Conservation (phyloP, 352 stramenopile species). For the Globisporangium ultimum region DNA sequence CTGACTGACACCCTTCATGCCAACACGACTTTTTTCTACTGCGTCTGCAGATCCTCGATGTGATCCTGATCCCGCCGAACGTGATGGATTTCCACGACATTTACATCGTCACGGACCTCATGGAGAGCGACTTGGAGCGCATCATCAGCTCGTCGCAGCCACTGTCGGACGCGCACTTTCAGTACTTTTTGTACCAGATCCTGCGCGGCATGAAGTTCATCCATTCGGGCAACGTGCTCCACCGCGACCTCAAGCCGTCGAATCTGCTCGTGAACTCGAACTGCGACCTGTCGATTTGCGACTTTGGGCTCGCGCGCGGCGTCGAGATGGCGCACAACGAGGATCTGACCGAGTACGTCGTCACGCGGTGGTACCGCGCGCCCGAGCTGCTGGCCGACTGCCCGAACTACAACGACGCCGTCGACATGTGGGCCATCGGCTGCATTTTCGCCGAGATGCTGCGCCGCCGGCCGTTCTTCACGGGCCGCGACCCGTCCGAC, state of each 20-base stretch:
- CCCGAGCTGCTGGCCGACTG: slow-evolving; percentile 86
- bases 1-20: too few species aligned
- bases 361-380: slow-evolving; percentile 88
- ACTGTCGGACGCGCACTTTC: slow-evolving; percentile 85
- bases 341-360: slow-evolving; percentile 87
- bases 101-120: slow-evolving; percentile 91
- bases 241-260: slow-evolving; percentile 86
- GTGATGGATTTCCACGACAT: slow-evolving; percentile 88
- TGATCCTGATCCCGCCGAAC: slow-evolving; percentile 78
- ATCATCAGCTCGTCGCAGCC: slow-evolving; percentile 89
- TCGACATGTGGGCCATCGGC: slow-evolving; percentile 96
- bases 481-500: slow-evolving; percentile 73
- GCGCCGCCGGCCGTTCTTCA: slow-evolving; percentile 91
- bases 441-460: slow-evolving; percentile 99
- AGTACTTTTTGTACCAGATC: slow-evolving; percentile 91
- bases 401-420: slow-evolving; percentile 95
- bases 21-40: not conserved
- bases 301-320: slow-evolving; percentile 91
- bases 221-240: slow-evolving; percentile 95
- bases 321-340: slow-evolving; percentile 85
- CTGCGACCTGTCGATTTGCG: slow-evolving; percentile 88
- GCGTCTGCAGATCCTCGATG: slow-evolving; percentile 65
- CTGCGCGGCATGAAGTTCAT: slow-evolving; percentile 97
- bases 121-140: slow-evolving; percentile 90
- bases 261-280: slow-evolving; percentile 91